Base-by-base conservation (phyloP, 2,329 filamentous ascomycete genomes). In the Cladosporium sp. region DNA sequence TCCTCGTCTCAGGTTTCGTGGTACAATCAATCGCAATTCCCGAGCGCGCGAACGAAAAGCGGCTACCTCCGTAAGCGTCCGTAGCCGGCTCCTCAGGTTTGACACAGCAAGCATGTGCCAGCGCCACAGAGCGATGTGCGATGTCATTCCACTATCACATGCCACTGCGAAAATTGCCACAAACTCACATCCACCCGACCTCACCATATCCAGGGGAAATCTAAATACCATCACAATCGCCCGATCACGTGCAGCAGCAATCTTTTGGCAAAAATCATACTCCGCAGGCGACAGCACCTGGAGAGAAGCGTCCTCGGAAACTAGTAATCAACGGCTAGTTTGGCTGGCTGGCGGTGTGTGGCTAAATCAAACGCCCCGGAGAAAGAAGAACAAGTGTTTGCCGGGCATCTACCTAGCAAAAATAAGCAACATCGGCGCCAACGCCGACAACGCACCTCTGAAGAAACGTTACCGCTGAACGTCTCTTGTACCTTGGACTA, bases 111-210 rank as follows among this genome's bases (percentile, higher is more conserved):
- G 43, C 43, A 47, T 47, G 43, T 47, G 43, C 30, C 47, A 36
- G 39, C 52, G 49, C 49, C 49, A 51, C 52, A 39, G 20, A 17
- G 51, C 17, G 17, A 47, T 40, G 52, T 55, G 51, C 17, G 17
- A 47, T 40, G 52, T 55, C 52, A 47, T 55, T 38, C 52, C 52
- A 55, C 40, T 47, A 36, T 55, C 52, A 55, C 52, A 55, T 55
- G 52, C 50, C 50, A 19, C 50, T 36, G 50, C 36, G 22, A 40
- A 39, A 50, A 50, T 50, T 50, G 47, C 47, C 47, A 50, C 30
- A 19, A 37, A 36, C 8, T 12, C 25, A 34, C 30, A 14, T n/a
- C 20, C 28, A 38, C 19, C 37, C 49, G 22, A 25, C 49, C 20
- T 38, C 49, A 17, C 30, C 49, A n/a, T 19, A 22, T 22, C 40